phyloP scores from a whole-genome alignment of 192 early-diverging fungal genomes.

The Linnemannia schmuckeri region DNA sequence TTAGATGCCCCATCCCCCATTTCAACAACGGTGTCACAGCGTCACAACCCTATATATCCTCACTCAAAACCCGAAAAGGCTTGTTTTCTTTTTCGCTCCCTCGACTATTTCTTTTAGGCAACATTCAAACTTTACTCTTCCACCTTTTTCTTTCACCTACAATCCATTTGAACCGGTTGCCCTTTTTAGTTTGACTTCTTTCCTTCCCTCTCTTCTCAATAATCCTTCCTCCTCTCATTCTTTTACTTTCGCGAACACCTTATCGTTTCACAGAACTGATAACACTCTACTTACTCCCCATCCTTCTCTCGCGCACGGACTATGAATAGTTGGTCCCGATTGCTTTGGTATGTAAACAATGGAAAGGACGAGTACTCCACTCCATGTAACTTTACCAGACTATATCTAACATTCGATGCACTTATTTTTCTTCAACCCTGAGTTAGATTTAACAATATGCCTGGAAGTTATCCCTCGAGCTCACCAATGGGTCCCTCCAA shows the following conservation, averaged over 20 bases:
- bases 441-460: slow-evolving; percentile 8
- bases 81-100: neutral
- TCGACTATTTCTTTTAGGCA: neutral
- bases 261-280: neutral
- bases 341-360: neutral
- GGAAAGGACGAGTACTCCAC: neutral
- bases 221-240: neutral
- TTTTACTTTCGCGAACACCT: neutral
- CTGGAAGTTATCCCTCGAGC: slow-evolving; percentile 32
- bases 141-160: neutral
- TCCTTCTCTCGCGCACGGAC: neutral
- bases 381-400: neutral
- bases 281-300: neutral
- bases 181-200: neutral
- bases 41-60: neutral
- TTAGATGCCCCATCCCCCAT: neutral
- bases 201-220: neutral
- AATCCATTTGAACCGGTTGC: neutral
- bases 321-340: neutral
- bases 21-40: neutral
- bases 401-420: neutral
- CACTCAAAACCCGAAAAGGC: neutral
- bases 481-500: slow-evolving; percentile 1
- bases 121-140: neutral
- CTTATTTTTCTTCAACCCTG: neutral